Evolutionary conservation across 805 yeast genomes (phyloP), one percentile per base, ranked within the genome.

Genomic region (Ogataea paraovalis): DNA sequence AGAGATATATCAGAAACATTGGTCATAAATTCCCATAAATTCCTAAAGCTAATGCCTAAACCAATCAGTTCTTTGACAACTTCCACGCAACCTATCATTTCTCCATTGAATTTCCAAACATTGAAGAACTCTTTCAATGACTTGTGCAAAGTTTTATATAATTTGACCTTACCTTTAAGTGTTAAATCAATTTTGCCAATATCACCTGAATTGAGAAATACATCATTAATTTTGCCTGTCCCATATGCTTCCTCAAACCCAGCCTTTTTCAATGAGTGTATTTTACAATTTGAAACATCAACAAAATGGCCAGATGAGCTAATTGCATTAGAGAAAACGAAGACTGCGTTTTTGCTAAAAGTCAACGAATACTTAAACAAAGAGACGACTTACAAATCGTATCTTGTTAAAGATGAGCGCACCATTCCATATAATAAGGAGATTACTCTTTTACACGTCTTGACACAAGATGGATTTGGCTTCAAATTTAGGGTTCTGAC

Each of bases 301-400:
- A 75, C 79, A n/a, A 82, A 82, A 64, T 94, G 99, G 99, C 99
- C 99, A 2, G 96, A 87, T 65, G 97, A 94, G 63, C 64, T 89
- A 5, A 69, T 74, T 36, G 90, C 97, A 2, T 69, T 90, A 46
- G 98, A 94, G 64, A 83, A 85, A 59, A 85, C 96, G 14, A 94
- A 94, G 61, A 80, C 95, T 28, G 98, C 98, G 7, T 88, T 94
- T 56, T 69, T 92, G 57, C 64, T 94, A 45, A 85, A 85, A 56
- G 78, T 91, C 20, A 55, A 65, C 50, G 78, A 75, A 34, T 53
- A 64, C 6, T 52, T 75, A 42, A 76, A 80, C 44, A 70, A 72
- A 48, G 79, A 79, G 44, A 73, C 82, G 12, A 68, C 49, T 67
- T 87, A 85, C 61, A 71, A 69, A 41, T 70, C 85, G 1, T 79